Evolutionary conservation across 2,329 filamentous ascomycete species (phyloP).

Genomic region (Alternaria consortialis): DNA sequence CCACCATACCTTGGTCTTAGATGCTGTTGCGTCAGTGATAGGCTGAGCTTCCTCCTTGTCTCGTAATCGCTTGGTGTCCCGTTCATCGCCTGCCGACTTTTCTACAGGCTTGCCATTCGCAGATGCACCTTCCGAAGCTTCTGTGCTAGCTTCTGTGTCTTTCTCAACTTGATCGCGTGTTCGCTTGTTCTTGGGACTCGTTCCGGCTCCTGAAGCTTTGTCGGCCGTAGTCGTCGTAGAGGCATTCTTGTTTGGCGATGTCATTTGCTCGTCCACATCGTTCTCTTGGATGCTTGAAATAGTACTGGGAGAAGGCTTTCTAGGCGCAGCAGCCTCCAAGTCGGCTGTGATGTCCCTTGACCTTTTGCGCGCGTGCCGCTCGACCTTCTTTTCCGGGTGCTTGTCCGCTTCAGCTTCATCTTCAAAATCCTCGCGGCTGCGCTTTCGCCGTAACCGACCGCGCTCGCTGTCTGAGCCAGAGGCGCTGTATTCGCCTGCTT

Average conservation of each 20-base stretch:
- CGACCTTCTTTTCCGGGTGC: conserved; percentile 45
- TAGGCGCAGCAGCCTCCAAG: conserved; percentile 33
- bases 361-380: conserved; percentile 57
- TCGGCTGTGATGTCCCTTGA: conserved; percentile 55
- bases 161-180: conserved; percentile 49
- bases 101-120: conserved; percentile 25
- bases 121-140: conserved; percentile 21
- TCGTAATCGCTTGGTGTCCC: conserved; percentile 47
- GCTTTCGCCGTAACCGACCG: conserved; percentile 54
- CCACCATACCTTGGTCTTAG: conserved; percentile 35
- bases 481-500: conserved; percentile 34
- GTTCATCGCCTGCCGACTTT: conserved; percentile 38
- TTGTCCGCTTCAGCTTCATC: conserved; percentile 47
- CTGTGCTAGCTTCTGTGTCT: conserved; percentile 17
- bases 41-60: conserved; percentile 43
- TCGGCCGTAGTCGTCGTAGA: conserved; percentile 10
- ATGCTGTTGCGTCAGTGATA: conserved; percentile 26
- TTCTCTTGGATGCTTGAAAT: conserved; percentile 43
- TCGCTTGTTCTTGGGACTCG: conserved; percentile 61
- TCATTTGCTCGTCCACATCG: conserved; percentile 42
- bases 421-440: conserved; percentile 57
- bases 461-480: conserved; percentile 50
- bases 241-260: conserved; percentile 25
- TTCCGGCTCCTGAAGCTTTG: conserved; percentile 21
- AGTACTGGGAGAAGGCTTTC: conserved; percentile 44